Conservation (phyloP, 2,329 filamentous ascomycete species). For the Colletotrichum endophyticum region DNA sequence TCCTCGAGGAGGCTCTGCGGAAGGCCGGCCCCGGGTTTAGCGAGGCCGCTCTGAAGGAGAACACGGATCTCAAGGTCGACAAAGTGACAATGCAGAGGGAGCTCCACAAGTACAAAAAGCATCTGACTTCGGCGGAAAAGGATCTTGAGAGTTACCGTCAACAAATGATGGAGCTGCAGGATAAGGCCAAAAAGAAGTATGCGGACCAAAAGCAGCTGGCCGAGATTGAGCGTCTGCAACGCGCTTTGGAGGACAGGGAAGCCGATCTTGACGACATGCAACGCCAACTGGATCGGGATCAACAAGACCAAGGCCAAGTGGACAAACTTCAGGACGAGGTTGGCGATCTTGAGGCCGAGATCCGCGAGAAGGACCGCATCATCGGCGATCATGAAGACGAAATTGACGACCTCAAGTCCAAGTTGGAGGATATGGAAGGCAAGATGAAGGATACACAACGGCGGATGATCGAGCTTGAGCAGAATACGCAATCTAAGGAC, state of each 20-base stretch:
- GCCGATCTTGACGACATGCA: constrained; percentile 66
- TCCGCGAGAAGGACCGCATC: constrained; percentile 76
- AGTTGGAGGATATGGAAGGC: constrained; percentile 57
- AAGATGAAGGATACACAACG: constrained; percentile 62
- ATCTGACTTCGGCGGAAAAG: constrained; percentile 79
- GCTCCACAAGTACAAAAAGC: constrained; percentile 84
- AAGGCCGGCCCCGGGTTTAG: constrained; percentile 91
- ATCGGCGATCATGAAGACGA: constrained; percentile 79
- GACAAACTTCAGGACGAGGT: constrained; percentile 76
- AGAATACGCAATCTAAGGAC: constrained; percentile 55
- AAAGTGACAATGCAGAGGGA: constrained; percentile 90
- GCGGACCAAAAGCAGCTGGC: constrained; percentile 71
- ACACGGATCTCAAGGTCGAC: constrained; percentile 94
- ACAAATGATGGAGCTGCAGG: constrained; percentile 82
- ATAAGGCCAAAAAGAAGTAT: constrained; percentile 79
- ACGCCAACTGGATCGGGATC: constrained; percentile 60
- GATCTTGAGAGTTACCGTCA: constrained; percentile 84
- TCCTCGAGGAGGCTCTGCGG: constrained; percentile 86
- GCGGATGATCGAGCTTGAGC: constrained; percentile 59
- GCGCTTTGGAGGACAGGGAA: constrained; percentile 62
- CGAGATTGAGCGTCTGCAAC: constrained; percentile 63
- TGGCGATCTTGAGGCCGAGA: constrained; percentile 74
- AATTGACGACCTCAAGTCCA: constrained; percentile 68
- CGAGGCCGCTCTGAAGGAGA: constrained; percentile 87
- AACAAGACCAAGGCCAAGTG: constrained; percentile 61